Base-by-base conservation (phyloP, 371 early-diverging fungal genomes). In the Batkoa obscura region DNA sequence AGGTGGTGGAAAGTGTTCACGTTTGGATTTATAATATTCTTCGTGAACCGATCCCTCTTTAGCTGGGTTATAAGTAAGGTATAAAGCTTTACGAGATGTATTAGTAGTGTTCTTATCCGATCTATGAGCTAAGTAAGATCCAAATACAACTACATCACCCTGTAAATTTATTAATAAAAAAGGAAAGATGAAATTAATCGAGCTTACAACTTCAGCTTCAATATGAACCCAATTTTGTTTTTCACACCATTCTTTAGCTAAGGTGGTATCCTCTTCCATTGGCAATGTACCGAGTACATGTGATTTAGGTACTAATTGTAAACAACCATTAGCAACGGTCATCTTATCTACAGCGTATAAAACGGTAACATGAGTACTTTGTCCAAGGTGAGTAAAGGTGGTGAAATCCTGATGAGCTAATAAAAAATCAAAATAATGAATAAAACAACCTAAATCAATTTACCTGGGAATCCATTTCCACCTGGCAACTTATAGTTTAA, bases 401-500 rank as follows among this genome's bases (percentile, higher is more conserved):
- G 72, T 72, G 0, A 71, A 66, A 57, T 76, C 76, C 59, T 76
- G 76, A 61, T 76, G 74, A 13, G 76, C 65, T 48, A 64, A 66
- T 52, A 74, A 73, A 4, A 60, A 62, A 48, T n/a, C 15, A 32
- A 36, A 31, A 10, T 17, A 17, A 10, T 23, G 6, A 17, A 30
- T 15, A n/a, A n/a, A n/a, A n/a, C 12, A 51, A 43, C 54, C 1
- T 31, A 43, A 12, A 35, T 50, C 32, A 42, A 17, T 32, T 31
- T 61, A 49, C 8, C 15, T 12, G 15, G 31, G 58, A 51, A 58
- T 59, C 75, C 76, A 49, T 72, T 72, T 43, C 74, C 76, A 43
- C 76, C 76, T 5, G 74, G 68, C 1, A 74, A 60, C 63, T 76
- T 76, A 50, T 72, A 73, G 41, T 76, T 76, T 41, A 74, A 67